A percentile compares a stretch with the other conserved stretches of the same genome.
Evolutionary conservation across 441 rosid species (phyloP).

Genomic region (Populus trichocarpa): DNA sequence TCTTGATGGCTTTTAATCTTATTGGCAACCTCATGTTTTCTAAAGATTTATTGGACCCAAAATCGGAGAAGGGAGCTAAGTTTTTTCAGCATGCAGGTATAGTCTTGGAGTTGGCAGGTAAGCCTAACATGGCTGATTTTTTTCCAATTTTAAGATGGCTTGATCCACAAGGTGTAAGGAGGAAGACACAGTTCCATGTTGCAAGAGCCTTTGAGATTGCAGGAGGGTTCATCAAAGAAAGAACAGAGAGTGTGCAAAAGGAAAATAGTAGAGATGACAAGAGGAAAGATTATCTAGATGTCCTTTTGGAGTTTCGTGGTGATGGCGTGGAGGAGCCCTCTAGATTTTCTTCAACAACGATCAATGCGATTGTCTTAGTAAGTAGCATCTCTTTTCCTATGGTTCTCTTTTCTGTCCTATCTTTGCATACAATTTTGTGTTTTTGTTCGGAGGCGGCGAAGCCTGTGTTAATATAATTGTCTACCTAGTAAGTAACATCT

Average conservation of each 20-base stretch:
- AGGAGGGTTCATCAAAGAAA: constrained; percentile 51
- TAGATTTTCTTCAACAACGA: too few relatives aligned
- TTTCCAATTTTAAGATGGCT: constrained; percentile 53
- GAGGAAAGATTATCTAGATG: constrained; percentile 25
- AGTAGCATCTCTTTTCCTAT: not conserved
- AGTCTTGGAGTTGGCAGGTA: constrained; percentile 78
- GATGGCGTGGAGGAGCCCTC: constrained; percentile 33
- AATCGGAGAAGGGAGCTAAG: constrained; percentile 53
- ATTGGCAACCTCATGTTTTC: constrained; percentile 74
- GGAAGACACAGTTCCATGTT: constrained; percentile 52
- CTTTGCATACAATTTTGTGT: too few relatives aligned
- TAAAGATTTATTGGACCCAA: constrained; percentile 58
- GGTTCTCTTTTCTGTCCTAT: not conserved
- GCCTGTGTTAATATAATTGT: too few relatives aligned
- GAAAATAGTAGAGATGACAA: constrained; percentile 13
- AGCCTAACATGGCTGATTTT: constrained; percentile 69
- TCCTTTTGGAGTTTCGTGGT: constrained; percentile 32
- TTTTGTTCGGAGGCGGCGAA: too few relatives aligned
- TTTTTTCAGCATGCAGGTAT: constrained; percentile 62
- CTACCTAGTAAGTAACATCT: too few relatives aligned
- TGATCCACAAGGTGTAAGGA: constrained; percentile 74
- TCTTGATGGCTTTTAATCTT: constrained; percentile 73
- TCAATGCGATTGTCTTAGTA: constrained; percentile 19
- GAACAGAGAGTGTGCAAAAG: constrained; percentile 27
- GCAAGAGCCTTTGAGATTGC: constrained; percentile 56